Evolutionary conservation across 108 stramenopile species (phyloP).

Genomic region (Chaetoceros muelleri): DNA sequence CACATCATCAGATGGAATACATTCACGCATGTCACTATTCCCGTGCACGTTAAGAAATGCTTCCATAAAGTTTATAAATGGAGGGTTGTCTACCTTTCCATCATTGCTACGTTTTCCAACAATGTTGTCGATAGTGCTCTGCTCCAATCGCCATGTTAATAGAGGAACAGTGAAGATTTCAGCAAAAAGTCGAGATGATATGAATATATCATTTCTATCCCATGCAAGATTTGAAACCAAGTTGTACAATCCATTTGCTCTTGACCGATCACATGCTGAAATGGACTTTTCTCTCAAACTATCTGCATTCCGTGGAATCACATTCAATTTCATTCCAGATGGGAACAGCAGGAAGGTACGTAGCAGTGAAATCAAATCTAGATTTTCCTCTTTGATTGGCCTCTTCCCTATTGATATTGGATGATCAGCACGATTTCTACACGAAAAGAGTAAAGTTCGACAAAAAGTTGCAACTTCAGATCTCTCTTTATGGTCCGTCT

Average conservation of each 20-base stretch:
- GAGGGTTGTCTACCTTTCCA: slow-evolving; percentile 4
- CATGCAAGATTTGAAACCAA: neutral
- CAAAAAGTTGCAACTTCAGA: slow-evolving; percentile 5
- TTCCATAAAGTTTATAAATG: slow-evolving; percentile 28
- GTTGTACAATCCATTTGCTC: slow-evolving; percentile 1
- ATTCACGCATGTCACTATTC: too few relatives aligned
- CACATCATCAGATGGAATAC: slow-evolving; percentile 44
- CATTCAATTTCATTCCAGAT: slow-evolving; percentile 18
- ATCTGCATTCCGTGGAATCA: slow-evolving; percentile 42
- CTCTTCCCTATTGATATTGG: slow-evolving; percentile 2
- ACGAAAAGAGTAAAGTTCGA: slow-evolving; percentile 17
- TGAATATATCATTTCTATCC: slow-evolving; percentile 7
- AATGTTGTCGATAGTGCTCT: slow-evolving; percentile 16
- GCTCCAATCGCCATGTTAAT: slow-evolving; percentile 51
- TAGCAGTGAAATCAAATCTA: slow-evolving; percentile 22
- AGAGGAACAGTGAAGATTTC: slow-evolving; percentile 66
- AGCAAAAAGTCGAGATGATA: slow-evolving; percentile 31
- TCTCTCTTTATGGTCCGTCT: neutral
- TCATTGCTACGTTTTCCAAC: neutral
- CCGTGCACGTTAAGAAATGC: too few relatives aligned
- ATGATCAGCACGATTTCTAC: neutral
- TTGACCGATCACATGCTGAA: neutral
- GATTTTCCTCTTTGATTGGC: neutral
- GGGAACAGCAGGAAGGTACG: slow-evolving; percentile 33
- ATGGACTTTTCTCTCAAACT: slow-evolving; percentile 40